Evolutionary conservation across 2,329 filamentous ascomycete genomes (phyloP).

Genomic region (Albophoma yamanashiensis): DNA sequence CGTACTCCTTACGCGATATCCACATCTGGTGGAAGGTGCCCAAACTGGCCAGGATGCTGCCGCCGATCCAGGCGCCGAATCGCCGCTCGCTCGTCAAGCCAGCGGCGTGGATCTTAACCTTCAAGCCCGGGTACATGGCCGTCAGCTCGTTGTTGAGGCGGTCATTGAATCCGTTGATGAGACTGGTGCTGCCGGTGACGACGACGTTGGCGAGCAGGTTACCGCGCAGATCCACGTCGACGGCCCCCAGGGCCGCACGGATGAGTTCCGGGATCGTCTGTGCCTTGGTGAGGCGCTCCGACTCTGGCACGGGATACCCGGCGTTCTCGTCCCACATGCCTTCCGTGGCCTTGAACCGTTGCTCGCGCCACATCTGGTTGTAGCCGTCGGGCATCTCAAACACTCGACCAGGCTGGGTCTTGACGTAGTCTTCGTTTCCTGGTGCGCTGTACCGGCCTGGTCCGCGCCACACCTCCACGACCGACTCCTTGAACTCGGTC

Average conservation of each 20-base stretch:
- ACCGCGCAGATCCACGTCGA: conserved; percentile 82
- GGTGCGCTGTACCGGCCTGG: conserved; percentile 54
- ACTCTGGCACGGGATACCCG: conserved; percentile 42
- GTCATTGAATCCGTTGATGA: conserved; percentile 88
- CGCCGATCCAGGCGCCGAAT: conserved; percentile 92
- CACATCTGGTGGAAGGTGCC: conserved; percentile 99
- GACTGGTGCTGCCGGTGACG: conserved; percentile 76
- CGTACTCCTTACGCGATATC: conserved; percentile 96
- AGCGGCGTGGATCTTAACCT: conserved; percentile 81
- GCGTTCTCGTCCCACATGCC: conserved; percentile 83
- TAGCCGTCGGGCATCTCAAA: conserved; percentile 97
- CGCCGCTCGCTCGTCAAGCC: conserved; percentile 80
- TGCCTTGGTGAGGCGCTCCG: conserved; percentile 47
- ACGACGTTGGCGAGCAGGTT: conserved; percentile 83
- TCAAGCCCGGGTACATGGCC: conserved; percentile 69
- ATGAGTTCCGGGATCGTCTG: conserved; percentile 82
- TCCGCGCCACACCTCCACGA: conserved; percentile 86
- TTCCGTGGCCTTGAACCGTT: conserved; percentile 79
- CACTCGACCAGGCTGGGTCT: conserved; percentile 64
- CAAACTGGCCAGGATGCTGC: conserved; percentile 87
- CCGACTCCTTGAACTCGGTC: conserved; percentile 94
- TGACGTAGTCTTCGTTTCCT: conserved; percentile 69
- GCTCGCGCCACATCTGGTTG: conserved; percentile 87
- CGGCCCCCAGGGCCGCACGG: conserved; percentile 61
- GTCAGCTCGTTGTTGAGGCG: conserved; percentile 77